Base-by-base conservation (phyloP, 371 early-diverging fungal species). In the Mortierella sp. region DNA sequence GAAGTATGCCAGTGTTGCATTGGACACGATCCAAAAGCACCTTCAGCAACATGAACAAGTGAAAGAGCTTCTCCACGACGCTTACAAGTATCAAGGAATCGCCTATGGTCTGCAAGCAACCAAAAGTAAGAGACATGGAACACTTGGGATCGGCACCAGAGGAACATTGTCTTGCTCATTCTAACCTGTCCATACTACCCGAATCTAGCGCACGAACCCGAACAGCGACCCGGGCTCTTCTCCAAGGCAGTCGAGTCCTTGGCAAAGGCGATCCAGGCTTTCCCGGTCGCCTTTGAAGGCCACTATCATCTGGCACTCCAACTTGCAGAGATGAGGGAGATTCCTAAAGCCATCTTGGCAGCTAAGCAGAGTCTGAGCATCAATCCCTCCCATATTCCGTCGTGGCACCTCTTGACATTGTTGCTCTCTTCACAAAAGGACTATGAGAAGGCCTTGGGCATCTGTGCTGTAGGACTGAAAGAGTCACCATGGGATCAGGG, bases 401-500 rank as follows among this genome's bases (percentile, higher is more conserved):
- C 93, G 1, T 97, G 95, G 95, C 93, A 97, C 76, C 80, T 97
- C n/a, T 77, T 97, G 34, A 90, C 90, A 0, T 83, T 96, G 51
- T 74, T 94, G 22, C 76, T 92, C 24, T 89, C 93, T 6, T 86
- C 90, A 37, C 79, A 87, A 60, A 79, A 88, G 64, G 82, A 89
- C 27, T 78, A 78, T 60, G 67, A 74, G 40, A 80, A 81, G 21
- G 96, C 94, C 0, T 68, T 92, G 50, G 83, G 87, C 48, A 82
- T 94, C 6, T 93, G 92, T 68, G 85, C 92, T 28, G 84, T 89
- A 17, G 95, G 91, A 0, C 71, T 91, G 60, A 82, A 83, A 63
- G 90, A 91, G 57, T 87, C 83, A 16, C 87, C 85, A 6, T 82
- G 77, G 80, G 82, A 80, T 29, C 52, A 60, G 2, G 25, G 67